Conservation (phyloP, 2,329 filamentous ascomycete genomes). For the Byssothecium circinans region DNA sequence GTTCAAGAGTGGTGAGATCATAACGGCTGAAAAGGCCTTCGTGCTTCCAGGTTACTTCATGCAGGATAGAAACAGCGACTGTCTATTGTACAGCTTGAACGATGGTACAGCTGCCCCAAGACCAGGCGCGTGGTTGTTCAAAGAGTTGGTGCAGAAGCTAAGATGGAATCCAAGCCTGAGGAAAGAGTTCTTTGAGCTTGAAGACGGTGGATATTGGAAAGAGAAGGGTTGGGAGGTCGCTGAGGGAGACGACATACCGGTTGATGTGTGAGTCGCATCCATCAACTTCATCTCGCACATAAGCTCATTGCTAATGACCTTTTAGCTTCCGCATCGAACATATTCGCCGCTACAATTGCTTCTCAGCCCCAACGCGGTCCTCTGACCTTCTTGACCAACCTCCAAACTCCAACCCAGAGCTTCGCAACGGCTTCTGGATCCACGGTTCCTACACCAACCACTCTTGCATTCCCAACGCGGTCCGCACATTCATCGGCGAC, state of each 20-base stretch:
- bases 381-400: constrained; percentile 16
- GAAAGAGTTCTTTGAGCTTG: constrained; percentile 38
- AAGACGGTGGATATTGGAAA: constrained; percentile 35
- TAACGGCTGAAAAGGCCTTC: constrained; percentile 61
- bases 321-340: constrained; percentile 48
- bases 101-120: constrained; percentile 32
- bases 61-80: constrained; percentile 22
- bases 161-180: constrained; percentile 44
- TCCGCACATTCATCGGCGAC: constrained; percentile 45
- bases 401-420: constrained; percentile 14
- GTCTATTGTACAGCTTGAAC: constrained; percentile 18
- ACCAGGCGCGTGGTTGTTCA: constrained; percentile 48
- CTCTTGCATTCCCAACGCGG: constrained; percentile 45
- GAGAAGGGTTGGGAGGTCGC: constrained; percentile 37
- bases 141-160: constrained; percentile 51
- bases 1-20: constrained; percentile 55
- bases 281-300: not conserved
- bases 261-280: constrained; percentile 45
- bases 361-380: constrained; percentile 40
- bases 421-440: constrained; percentile 45
- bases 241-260: constrained; percentile 24
- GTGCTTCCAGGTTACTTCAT: constrained; percentile 43
- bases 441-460: constrained; percentile 48
- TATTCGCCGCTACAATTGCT: constrained; percentile 50
- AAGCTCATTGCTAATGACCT: not conserved